These are phyloP conservation scores for Claviceps digitariae DNA, from an alignment of 2,329 filamentous ascomycete species.

Conservation along the genomic window DNA sequence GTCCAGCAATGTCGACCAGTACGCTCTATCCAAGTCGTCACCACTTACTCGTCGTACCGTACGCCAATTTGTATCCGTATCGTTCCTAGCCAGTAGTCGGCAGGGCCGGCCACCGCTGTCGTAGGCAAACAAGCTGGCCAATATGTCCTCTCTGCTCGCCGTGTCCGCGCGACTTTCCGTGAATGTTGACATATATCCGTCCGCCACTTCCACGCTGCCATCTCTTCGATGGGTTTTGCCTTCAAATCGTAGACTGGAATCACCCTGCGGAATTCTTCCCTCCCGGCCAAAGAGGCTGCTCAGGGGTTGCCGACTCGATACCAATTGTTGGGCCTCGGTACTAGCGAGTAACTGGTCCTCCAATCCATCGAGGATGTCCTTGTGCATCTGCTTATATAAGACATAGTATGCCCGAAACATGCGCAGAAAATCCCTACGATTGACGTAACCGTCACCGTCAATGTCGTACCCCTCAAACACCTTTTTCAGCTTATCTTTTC, in stretches of 20 bases:
- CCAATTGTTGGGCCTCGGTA: slow-evolving; percentile 61
- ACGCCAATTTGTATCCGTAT: slow-evolving; percentile 23
- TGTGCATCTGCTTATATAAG: slow-evolving; percentile 77
- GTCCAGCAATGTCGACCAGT: slow-evolving; percentile 30
- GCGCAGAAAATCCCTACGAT: slow-evolving; percentile 74
- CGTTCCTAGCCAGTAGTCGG: slow-evolving; percentile 16
- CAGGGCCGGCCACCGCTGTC: slow-evolving; percentile 17
- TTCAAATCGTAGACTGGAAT: slow-evolving; percentile 42
- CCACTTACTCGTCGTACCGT: slow-evolving; percentile 18
- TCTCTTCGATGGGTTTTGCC: slow-evolving; percentile 52
- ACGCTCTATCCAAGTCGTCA: slow-evolving; percentile 23
- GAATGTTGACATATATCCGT: slow-evolving; percentile 43
- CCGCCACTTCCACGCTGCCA: slow-evolving; percentile 50
- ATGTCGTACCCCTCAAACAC: slow-evolving; percentile 88
- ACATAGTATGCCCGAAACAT: slow-evolving; percentile 90
- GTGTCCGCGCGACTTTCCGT: slow-evolving; percentile 47
- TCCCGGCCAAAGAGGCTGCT: slow-evolving; percentile 64
- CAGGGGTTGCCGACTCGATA: slow-evolving; percentile 61
- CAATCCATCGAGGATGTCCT: slow-evolving; percentile 64
- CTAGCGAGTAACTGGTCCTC: slow-evolving; percentile 68
- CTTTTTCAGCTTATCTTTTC: slow-evolving; percentile 54
- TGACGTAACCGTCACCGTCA: slow-evolving; percentile 74
- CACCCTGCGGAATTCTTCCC: slow-evolving; percentile 50
- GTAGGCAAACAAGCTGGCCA: slow-evolving; percentile 38
- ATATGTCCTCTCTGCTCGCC: slow-evolving; percentile 45